Percentiles rank a stretch among this genome's conserved stretches.
Conservation (phyloP, 1,284 basidiomycete species). For the Boletus sp. region DNA sequence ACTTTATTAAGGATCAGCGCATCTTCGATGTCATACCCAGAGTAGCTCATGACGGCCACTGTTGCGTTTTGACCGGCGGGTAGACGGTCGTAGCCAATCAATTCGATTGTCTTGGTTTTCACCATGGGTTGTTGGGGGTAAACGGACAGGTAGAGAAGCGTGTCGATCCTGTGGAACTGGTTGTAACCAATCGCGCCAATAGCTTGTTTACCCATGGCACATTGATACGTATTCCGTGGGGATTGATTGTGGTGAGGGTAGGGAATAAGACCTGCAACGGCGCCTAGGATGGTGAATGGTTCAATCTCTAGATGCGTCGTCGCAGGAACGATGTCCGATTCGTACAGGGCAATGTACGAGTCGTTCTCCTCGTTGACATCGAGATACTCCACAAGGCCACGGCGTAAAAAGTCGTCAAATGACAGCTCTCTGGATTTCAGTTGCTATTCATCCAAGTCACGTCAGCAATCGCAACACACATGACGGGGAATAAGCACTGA, state of each 20-base stretch:
- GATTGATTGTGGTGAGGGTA: slow-evolving; percentile 99
- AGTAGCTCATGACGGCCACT: slow-evolving; percentile 98
- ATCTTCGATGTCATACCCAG: slow-evolving; percentile 99
- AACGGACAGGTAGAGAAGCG: slow-evolving; percentile 96
- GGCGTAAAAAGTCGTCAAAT: slow-evolving; percentile 93
- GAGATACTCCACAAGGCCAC: slow-evolving; percentile 98
- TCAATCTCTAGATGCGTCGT: slow-evolving; percentile 99
- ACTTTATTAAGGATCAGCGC: slow-evolving; percentile 95
- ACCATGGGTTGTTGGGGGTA: slow-evolving; percentile 99
- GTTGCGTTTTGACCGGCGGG: slow-evolving; percentile 99
- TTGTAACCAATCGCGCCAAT: slow-evolving; percentile 99
- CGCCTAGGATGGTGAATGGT: slow-evolving; percentile 96
- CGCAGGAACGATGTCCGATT: slow-evolving; percentile 74
- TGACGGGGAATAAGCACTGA: slow-evolving; percentile 32
- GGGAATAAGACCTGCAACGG: slow-evolving; percentile 96
- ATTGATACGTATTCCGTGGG: slow-evolving; percentile 98
- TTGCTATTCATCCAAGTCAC: slow-evolving; percentile 43
- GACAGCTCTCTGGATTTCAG: slow-evolving; percentile 77
- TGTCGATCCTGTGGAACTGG: slow-evolving; percentile 97
- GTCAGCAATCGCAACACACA: slow-evolving; percentile 15
- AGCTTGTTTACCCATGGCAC: slow-evolving; percentile 99
- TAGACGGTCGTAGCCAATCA: slow-evolving; percentile 94
- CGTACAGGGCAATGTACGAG: slow-evolving; percentile 94
- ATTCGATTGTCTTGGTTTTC: slow-evolving; percentile 96
- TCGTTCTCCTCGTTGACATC: slow-evolving; percentile 99